Evolutionary conservation across 179 eudicot species (phyloP).

Genomic region (Nepenthes alata): DNA sequence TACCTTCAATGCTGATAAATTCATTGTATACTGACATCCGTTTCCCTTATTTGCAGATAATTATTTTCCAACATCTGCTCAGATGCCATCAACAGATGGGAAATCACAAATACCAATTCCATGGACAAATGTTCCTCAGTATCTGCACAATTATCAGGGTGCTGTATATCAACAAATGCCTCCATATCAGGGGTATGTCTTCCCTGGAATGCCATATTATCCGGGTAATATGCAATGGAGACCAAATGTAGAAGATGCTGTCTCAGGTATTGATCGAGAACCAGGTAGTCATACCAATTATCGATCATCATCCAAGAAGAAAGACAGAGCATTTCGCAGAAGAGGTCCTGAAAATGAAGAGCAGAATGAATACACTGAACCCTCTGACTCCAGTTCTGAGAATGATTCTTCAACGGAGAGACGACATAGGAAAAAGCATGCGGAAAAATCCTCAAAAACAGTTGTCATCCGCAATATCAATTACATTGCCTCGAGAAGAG

Average conservation of each 20-base stretch:
- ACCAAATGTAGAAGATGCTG: conserved; percentile 30
- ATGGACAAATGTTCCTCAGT: conserved; percentile 49
- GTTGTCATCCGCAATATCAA: conserved; percentile 74
- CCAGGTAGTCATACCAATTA: conserved; percentile 21
- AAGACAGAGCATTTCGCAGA: conserved; percentile 23
- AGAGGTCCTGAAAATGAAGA: conserved; percentile 26
- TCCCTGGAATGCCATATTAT: conserved; percentile 59
- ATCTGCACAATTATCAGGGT: conserved; percentile 48
- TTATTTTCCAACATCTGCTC: conserved; percentile 18
- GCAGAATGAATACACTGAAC: conserved; percentile 19
- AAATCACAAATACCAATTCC: conserved; percentile 39
- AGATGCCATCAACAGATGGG: conserved; percentile 25
- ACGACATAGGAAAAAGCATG: conserved; percentile 33
- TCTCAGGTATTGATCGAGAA: conserved; percentile 25
- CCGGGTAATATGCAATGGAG: conserved; percentile 60
- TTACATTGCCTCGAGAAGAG: conserved; percentile 51
- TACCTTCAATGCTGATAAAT: neutral
- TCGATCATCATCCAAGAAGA: conserved; percentile 38
- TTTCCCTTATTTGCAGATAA: conserved; percentile 24
- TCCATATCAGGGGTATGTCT: conserved; percentile 55
- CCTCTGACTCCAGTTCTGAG: conserved; percentile 38
- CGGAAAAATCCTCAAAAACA: conserved; percentile 48
- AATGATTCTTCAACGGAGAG: conserved; percentile 31
- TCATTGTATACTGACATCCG: neutral
- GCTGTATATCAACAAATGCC: conserved; percentile 49